Base-by-base conservation (phyloP, 2,329 filamentous ascomycete species). In the Ophiostoma perfectum region DNA sequence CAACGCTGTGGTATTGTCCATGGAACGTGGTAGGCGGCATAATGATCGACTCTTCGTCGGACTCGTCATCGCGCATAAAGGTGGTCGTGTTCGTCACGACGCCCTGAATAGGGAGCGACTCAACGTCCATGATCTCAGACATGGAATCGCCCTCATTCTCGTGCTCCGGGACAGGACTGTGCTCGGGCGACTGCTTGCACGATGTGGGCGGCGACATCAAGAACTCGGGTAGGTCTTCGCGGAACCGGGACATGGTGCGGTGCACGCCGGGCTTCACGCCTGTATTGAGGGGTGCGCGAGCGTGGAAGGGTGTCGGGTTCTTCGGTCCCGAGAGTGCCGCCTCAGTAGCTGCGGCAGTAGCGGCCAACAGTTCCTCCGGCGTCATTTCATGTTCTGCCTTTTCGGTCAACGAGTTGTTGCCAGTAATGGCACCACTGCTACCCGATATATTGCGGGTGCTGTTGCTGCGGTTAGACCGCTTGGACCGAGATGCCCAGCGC, bases 191-290 rank as follows among this genome's bases (percentile, higher is more conserved):
- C 11, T 63, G 60, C 39, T 93, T 81, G 39, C 90, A 85, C 0
- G 93, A 96, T 71, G 92, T 90, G 8, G 60, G 18, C 3, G 60
- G 60, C 16, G 60, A 63, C 12, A 93, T 78, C 1, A 92, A 90
- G 66, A 92, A 84, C 75, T 97, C 94, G 4, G 93, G 93, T 12
- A 97, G 83, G 75, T 97, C 93, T 79, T 98, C 94, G 65, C 91
- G 86, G 80, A 98, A 98, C 68, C 92, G 93, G 49, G 93, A 97
- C 78, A 91, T 89, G 4, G 92, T 95, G 68, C 93, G 87, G 74
- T 90, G 5, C 5, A 41, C 12, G 88, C 76, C 7, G 78, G 79
- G 12, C 80, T 76, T 72, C 78, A 81, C 7, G 78, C 68, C 65
- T 75, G 77, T 16, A 77, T 77, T 39, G 75, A 72, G 8, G 74